phyloP scores from a whole-genome alignment of 129 eudicot genomes.

The Tagetes erecta region DNA sequence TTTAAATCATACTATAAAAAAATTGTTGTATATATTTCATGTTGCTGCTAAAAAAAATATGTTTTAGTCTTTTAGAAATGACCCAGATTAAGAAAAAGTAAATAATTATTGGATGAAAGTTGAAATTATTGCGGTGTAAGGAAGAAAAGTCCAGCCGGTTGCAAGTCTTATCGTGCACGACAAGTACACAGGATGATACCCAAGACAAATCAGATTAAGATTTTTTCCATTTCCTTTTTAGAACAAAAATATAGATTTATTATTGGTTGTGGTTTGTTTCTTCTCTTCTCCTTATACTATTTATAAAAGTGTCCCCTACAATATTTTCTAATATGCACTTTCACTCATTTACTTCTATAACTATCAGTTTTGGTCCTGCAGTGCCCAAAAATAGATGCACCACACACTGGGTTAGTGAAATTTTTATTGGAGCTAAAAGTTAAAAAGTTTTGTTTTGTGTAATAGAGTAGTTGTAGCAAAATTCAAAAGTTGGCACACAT shows the following conservation, averaged over 20 bases:
- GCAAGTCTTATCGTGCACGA: slow-evolving; percentile 34
- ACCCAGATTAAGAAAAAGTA: background rate
- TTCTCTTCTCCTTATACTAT: background rate
- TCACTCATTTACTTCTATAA: background rate
- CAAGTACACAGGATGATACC: slow-evolving; percentile 18
- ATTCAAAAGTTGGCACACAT: too few relatives aligned
- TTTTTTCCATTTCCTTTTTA: background rate
- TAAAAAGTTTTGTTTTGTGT: too few relatives aligned
- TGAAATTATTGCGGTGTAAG: background rate
- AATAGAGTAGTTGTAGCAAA: too few relatives aligned
- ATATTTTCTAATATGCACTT: slow-evolving; percentile 16
- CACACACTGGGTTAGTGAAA: background rate
- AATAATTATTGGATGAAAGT: background rate
- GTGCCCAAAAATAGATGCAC: background rate
- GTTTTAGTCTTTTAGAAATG: too few relatives aligned
- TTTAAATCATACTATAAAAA: too few relatives aligned
- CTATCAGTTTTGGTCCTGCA: background rate
- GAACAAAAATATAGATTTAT: background rate
- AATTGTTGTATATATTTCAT: too few relatives aligned
- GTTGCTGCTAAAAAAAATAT: too few relatives aligned
- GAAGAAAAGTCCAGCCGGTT: background rate
- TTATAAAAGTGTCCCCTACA: slow-evolving; percentile 13
- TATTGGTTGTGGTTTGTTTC: slow-evolving; percentile 24
- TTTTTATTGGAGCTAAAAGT: too few relatives aligned
- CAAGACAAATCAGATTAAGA: background rate